Evolutionary conservation across 495 filamentous ascomycete species (phyloP).

Genomic region (Rhizodiscina lignyota): DNA sequence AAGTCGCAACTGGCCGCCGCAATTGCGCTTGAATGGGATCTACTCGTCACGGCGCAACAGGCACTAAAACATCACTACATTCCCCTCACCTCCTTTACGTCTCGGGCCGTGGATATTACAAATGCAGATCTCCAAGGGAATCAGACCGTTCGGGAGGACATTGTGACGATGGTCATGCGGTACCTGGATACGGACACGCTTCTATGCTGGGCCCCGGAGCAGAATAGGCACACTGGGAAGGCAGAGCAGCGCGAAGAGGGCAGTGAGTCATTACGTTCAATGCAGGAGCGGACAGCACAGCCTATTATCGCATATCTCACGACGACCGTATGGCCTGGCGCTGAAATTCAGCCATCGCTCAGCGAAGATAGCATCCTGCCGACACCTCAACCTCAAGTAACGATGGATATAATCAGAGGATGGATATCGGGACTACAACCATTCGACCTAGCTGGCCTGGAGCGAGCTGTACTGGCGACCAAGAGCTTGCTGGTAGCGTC

Average conservation of each 20-base stretch:
- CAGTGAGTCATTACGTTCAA: slow-evolving; percentile 44
- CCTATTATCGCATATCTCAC: slow-evolving; percentile 56
- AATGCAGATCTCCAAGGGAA: slow-evolving; percentile 40
- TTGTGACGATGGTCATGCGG: slow-evolving; percentile 52
- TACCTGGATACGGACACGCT: slow-evolving; percentile 88
- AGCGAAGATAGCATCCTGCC: slow-evolving; percentile 59
- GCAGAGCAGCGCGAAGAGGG: slow-evolving; percentile 19
- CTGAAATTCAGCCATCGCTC: slow-evolving; percentile 60
- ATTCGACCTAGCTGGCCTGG: slow-evolving; percentile 74
- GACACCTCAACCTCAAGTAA: slow-evolving; percentile 46
- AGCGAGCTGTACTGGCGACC: slow-evolving; percentile 63
- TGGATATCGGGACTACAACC: slow-evolving; percentile 59
- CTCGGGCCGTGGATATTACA: slow-evolving; percentile 64
- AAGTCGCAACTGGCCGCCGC: slow-evolving; percentile 76
- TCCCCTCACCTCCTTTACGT: slow-evolving; percentile 71
- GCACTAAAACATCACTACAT: slow-evolving; percentile 65
- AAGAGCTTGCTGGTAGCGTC: slow-evolving; percentile 73
- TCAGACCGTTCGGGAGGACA: slow-evolving; percentile 31
- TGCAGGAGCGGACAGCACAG: slow-evolving; percentile 49
- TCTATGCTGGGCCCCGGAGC: slow-evolving; percentile 78
- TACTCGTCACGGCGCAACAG: slow-evolving; percentile 59
- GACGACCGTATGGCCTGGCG: slow-evolving; percentile 67
- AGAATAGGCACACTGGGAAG: slow-evolving; percentile 21
- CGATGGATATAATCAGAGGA: slow-evolving; percentile 53
- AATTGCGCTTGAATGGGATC: slow-evolving; percentile 85